phyloP scores from a whole-genome alignment of 2,329 filamentous ascomycete genomes.

The Dactylellina haptotyla region DNA sequence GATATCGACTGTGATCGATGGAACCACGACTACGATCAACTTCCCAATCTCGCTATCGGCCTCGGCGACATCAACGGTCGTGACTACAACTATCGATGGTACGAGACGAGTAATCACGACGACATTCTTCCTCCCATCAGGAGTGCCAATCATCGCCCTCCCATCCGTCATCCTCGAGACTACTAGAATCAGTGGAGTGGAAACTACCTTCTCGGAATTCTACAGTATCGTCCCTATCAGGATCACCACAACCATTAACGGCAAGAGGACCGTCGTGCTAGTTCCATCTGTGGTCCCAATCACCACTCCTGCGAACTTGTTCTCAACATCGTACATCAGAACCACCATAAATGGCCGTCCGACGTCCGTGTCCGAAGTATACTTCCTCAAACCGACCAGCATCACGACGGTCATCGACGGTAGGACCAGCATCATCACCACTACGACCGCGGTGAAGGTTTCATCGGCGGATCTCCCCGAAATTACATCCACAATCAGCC shows the following conservation, averaged over 20 bases:
- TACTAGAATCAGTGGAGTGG: slow-evolving; percentile 26
- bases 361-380: slow-evolving; percentile 33
- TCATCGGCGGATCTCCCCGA: neutral
- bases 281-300: slow-evolving; percentile 33
- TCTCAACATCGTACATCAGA: slow-evolving; percentile 33
- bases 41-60: slow-evolving; percentile 50
- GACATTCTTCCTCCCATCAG: slow-evolving; percentile 37
- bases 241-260: slow-evolving; percentile 37
- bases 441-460: slow-evolving; percentile 26
- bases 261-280: slow-evolving; percentile 24
- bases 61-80: slow-evolving; percentile 9
- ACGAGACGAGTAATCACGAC: slow-evolving; percentile 25
- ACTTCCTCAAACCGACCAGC: slow-evolving; percentile 40
- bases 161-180: slow-evolving; percentile 39
- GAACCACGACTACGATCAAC: slow-evolving; percentile 27
- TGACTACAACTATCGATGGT: slow-evolving; percentile 30
- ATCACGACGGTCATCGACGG: slow-evolving; percentile 41
- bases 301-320: slow-evolving; percentile 34
- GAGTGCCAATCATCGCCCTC: slow-evolving; percentile 31
- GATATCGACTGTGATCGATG: slow-evolving; percentile 24
- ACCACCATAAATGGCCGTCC: slow-evolving; percentile 36
- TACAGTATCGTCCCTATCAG: slow-evolving; percentile 44
- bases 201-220: slow-evolving; percentile 36
- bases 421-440: slow-evolving; percentile 37
- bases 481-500: neutral